These are phyloP conservation scores for Trichoderma sp. DNA, from an alignment of 2,329 filamentous ascomycete genomes.

Conservation along the genomic window DNA sequence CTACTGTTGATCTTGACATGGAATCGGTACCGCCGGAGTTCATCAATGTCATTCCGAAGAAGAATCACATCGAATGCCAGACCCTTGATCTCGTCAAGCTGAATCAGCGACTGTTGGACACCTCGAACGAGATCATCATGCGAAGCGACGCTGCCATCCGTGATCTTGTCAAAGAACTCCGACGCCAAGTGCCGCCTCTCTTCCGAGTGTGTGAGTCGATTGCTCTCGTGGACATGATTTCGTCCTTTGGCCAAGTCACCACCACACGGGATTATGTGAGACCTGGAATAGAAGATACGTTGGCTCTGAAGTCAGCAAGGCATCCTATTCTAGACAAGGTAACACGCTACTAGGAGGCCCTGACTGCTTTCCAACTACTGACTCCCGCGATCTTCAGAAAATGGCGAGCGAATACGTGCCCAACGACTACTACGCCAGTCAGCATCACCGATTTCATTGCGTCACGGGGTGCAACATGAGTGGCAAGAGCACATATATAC, in stretches of 20 bases:
- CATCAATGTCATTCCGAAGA: conserved; percentile 75
- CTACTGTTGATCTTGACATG: conserved; percentile 63
- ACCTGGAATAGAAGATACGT: conserved; percentile 67
- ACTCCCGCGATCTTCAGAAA: conserved; percentile 44
- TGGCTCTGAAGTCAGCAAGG: conserved; percentile 73
- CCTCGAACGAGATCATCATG: conserved; percentile 79
- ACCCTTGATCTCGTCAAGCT: conserved; percentile 82
- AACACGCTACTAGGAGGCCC: background rate
- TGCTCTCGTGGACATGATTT: conserved; percentile 83
- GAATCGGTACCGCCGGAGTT: conserved; percentile 61
- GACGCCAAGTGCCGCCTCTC: conserved; percentile 68
- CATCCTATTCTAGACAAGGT: conserved; percentile 79
- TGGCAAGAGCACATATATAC: conserved; percentile 94
- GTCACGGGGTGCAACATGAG: conserved; percentile 98
- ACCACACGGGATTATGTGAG: conserved; percentile 62
- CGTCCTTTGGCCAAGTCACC: conserved; percentile 73
- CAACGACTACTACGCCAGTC: conserved; percentile 85
- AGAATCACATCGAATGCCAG: conserved; percentile 80
- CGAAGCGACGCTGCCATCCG: conserved; percentile 80
- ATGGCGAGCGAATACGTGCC: conserved; percentile 73
- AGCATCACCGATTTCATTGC: conserved; percentile 83
- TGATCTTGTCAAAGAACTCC: conserved; percentile 70
- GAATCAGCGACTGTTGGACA: conserved; percentile 75
- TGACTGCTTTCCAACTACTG: background rate
- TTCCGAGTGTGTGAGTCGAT: conserved; percentile 87